Evolutionary conservation across 192 early-diverging fungal genomes (phyloP).

Genomic region (Pecoramyces ruminantium): DNA sequence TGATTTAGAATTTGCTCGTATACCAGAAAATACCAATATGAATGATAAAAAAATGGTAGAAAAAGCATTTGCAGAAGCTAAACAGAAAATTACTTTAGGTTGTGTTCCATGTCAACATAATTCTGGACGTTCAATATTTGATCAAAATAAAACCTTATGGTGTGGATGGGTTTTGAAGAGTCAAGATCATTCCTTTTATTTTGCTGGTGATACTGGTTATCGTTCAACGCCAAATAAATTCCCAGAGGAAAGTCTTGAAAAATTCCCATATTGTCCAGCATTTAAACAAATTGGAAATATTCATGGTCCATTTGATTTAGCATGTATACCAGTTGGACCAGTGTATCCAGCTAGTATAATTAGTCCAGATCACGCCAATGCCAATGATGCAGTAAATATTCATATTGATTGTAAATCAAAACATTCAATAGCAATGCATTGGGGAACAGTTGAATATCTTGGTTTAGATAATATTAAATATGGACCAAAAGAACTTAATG

Average conservation of each 20-base stretch:
- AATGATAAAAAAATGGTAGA: slow-evolving; percentile 1
- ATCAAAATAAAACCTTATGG: slow-evolving; percentile 65
- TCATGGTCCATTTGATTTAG: slow-evolving; percentile 51
- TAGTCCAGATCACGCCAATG: background rate
- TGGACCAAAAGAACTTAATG: background rate
- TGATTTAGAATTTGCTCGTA: slow-evolving; percentile 15
- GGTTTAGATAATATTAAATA: background rate
- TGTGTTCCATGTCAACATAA: slow-evolving; percentile 24
- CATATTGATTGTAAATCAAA: slow-evolving; percentile 55
- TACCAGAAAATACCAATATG: background rate
- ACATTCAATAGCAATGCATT: slow-evolving; percentile 61
- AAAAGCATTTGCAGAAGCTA: background rate
- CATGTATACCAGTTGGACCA: slow-evolving; percentile 75
- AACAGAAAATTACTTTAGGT: background rate
- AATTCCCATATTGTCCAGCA: slow-evolving; percentile 52
- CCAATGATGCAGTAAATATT: slow-evolving; percentile 59
- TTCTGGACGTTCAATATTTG: slow-evolving; percentile 35
- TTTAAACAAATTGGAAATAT: slow-evolving; percentile 66
- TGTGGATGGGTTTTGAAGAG: slow-evolving; percentile 32
- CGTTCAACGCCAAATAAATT: slow-evolving; percentile 24
- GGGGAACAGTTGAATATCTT: slow-evolving; percentile 11
- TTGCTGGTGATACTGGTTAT: slow-evolving; percentile 57
- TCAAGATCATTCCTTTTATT: background rate
- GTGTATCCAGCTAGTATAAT: slow-evolving; percentile 12
- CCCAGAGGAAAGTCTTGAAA: slow-evolving; percentile 15